Evolutionary conservation across 2,329 filamentous ascomycete species (phyloP), one percentile per base, ranked within the genome.

Genomic region (Diaporthe sp.): DNA sequence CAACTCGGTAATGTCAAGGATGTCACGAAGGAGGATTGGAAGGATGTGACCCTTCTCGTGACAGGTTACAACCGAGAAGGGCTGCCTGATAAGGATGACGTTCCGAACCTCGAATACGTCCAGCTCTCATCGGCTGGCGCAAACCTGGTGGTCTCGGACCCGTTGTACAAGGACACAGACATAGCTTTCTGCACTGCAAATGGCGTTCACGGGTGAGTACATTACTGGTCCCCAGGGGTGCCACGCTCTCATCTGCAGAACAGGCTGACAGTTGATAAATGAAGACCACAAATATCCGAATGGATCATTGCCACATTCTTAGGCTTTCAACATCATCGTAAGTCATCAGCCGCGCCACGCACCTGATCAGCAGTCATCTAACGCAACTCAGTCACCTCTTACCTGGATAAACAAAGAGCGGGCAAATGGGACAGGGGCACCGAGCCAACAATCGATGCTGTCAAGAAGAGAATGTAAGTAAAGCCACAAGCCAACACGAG

Each of bases 101-200:
- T 85, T 1, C 86, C 87, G 1, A 86, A 85, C 37, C 79, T 91
- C 75, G 82, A 87, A 77, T 86, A 88, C 66, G 85, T 91, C 25
- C 89, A 91, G 80, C 84, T 91, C 9, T 82, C 84, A 30, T 89
- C 86, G 71, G 89, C 89, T 1, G 89, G 89, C 9, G 86, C 86
- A 2, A 89, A 91, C 71, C 84, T 86, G 70, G 79, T 90, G 15
- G 66, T 87, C 12, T 79, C 86, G 2, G 79, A 85, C 17, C 85
- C 86, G 1, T 73, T 90, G 0, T 91, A 88, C 74, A 84, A 80
- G 30, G 86, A 89, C 30, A 88, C 86, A 0, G 82, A 88, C 65
- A 81, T 90, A 10, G 79, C 81, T 0, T 89, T 91, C 75, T 88
- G 86, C 58, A 89, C 88, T 0, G 88, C 88, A 0, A 91, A 89